Percentiles rank a stretch among this genome's conserved stretches.
Conservation (phyloP, 2,329 filamentous ascomycete genomes). For the Diaporthe ilicicola region DNA sequence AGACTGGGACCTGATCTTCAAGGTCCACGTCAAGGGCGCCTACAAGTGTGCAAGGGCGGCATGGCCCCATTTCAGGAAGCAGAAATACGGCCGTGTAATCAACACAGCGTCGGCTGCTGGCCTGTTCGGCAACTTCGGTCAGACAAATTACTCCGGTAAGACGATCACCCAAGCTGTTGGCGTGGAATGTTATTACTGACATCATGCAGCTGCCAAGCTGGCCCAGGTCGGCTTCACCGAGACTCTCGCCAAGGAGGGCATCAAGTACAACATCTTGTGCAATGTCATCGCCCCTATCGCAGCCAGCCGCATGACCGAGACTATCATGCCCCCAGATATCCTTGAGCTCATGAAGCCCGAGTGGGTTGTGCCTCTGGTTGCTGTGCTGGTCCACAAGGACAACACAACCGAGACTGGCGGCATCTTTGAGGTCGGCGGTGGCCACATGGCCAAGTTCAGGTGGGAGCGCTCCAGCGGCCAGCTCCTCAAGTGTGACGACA, state of each 20-base stretch:
- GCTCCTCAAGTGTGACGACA: slow-evolving; percentile 87
- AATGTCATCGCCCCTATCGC: slow-evolving; percentile 97
- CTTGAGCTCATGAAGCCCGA: slow-evolving; percentile 87
- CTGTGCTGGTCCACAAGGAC: slow-evolving; percentile 84
- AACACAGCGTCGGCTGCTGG: slow-evolving; percentile 97
- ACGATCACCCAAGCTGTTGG: too few relatives aligned
- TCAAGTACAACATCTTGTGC: slow-evolving; percentile 96
- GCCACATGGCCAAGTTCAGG: slow-evolving; percentile 89
- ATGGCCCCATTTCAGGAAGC: slow-evolving; percentile 98
- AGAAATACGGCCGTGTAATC: slow-evolving; percentile 97
- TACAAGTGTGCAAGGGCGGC: slow-evolving; percentile 96
- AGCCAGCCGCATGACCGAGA: slow-evolving; percentile 94
- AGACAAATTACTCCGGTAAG: slow-evolving; percentile 89
- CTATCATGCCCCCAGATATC: slow-evolving; percentile 93
- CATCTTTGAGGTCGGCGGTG: slow-evolving; percentile 94
- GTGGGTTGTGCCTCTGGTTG: slow-evolving; percentile 94
- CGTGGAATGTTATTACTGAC: slow-evolving; percentile 6
- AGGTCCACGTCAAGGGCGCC: slow-evolving; percentile 89
- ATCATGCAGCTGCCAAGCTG: slow-evolving; percentile 79
- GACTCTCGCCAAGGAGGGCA: slow-evolving; percentile 95
- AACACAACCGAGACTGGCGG: slow-evolving; percentile 84
- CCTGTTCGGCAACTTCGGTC: slow-evolving; percentile 94
- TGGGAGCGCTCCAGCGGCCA: slow-evolving; percentile 95
- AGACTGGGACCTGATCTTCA: slow-evolving; percentile 96
- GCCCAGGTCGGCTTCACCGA: slow-evolving; percentile 97